Base-by-base conservation (phyloP, 2,329 filamentous ascomycete species). In the Colletotrichum caudatum region DNA sequence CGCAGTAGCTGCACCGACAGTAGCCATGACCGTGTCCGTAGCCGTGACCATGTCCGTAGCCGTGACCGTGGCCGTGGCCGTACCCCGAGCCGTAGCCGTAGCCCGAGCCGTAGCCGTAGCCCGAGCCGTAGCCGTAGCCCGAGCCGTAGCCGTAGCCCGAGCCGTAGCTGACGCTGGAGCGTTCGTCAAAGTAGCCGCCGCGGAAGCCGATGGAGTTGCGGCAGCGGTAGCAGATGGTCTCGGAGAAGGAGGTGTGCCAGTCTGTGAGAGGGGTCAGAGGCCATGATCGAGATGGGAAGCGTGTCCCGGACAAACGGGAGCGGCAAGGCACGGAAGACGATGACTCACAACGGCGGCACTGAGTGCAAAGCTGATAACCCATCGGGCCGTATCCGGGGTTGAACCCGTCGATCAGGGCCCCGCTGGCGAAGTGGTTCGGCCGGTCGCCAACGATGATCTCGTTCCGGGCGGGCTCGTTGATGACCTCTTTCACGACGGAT, bases 311-410 rank as follows among this genome's bases (percentile, higher is more conserved):
- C 1, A 53, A 29, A 14, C n/a, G 4, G 7, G 35, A 3, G 6
- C 7, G 20, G 14, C 9, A 39, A 26, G 20, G n/a, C 2, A 57
- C 8, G 35, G 16, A 57, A 51, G n/a, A 29, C 2, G 9, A 48
- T 9, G 5, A 64, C 61, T 64, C 7, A 64, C 61, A 54, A 20
- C 61, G 61, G 48, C 61, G 50, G 16, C 61, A 64, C 12, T 46
- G 37, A 39, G 50, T n/a, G 12, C 61, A 64, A 37, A 64, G 61
- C 12, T 64, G 61, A 35, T 33, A 56, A 6, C 61, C 50, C 50
- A 53, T 53, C 60, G 61, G 48, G 18, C 26, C 61, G 11, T n/a
- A 48, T 23, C 48, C 60, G 14, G n/a, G 33, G 16, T 39, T 35
- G 23, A 33, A 54, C 11, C 29, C 61, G 9, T 64, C 33, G 37